Evolutionary conservation across 2,329 filamentous ascomycete genomes (phyloP).

Genomic region (Penicillium verrucosum): DNA sequence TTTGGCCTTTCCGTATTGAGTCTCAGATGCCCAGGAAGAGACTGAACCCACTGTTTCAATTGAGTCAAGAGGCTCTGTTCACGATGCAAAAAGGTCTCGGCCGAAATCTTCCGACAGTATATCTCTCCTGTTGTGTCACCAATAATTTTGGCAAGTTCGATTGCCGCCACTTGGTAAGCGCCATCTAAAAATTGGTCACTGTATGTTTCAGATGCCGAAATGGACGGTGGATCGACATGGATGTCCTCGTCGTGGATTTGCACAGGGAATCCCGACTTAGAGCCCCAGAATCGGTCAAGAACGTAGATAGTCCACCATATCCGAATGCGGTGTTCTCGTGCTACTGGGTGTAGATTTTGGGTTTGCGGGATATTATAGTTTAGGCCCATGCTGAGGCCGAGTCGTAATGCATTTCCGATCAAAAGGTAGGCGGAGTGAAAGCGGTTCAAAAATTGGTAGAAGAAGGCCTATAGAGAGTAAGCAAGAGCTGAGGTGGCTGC

Average conservation of each 20-base stretch:
- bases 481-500: not conserved
- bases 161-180: slow-evolving; percentile 27
- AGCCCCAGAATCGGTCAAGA: slow-evolving; percentile 43
- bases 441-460: slow-evolving; percentile 30
- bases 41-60: slow-evolving; percentile 31
- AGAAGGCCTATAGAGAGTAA: slow-evolving; percentile 22
- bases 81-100: slow-evolving; percentile 31
- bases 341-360: slow-evolving; percentile 30
- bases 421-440: slow-evolving; percentile 28
- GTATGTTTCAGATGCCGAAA: slow-evolving; percentile 16
- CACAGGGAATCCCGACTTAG: slow-evolving; percentile 46
- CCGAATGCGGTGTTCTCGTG: slow-evolving; percentile 31
- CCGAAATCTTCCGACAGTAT: slow-evolving; percentile 26
- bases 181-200: slow-evolving; percentile 33
- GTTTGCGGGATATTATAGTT: slow-evolving; percentile 34
- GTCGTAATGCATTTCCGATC: slow-evolving; percentile 37
- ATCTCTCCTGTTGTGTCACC: slow-evolving; percentile 26
- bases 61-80: slow-evolving; percentile 34
- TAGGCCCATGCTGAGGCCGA: slow-evolving; percentile 41
- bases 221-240: slow-evolving; percentile 32
- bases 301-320: slow-evolving; percentile 36
- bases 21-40: slow-evolving; percentile 27
- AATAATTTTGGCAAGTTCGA: slow-evolving; percentile 30
- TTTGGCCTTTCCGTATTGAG: slow-evolving; percentile 15
- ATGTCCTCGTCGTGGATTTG: slow-evolving; percentile 49